Conservation (phyloP, 352 stramenopile species). For the Pythium vanterpoolii region DNA sequence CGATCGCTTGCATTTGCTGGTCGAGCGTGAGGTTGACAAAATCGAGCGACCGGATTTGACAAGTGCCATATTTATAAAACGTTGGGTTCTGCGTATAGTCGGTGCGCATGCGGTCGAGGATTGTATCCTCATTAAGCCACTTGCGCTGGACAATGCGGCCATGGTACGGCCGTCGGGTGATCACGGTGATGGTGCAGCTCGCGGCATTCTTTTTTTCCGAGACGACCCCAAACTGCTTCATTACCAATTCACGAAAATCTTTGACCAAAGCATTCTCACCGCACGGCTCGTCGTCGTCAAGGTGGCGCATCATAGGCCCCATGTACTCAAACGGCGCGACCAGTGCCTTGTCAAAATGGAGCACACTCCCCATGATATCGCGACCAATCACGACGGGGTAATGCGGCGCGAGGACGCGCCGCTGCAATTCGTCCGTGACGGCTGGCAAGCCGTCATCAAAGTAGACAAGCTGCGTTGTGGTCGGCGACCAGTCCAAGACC, state of each 20-base stretch:
- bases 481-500: conserved; percentile 9
- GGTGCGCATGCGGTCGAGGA: conserved; percentile 17
- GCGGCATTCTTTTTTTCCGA: neutral
- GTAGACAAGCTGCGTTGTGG: conserved; percentile 23
- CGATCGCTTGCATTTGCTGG: conserved; percentile 58
- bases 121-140: conserved; percentile 34
- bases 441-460: conserved; percentile 28
- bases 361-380: conserved; percentile 24
- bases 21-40: conserved; percentile 53
- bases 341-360: conserved; percentile 42
- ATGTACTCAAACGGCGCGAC: conserved; percentile 51
- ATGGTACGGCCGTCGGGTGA: conserved; percentile 25
- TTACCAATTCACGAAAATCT: conserved; percentile 34
- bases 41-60: conserved; percentile 56
- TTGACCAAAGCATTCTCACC: conserved; percentile 42
- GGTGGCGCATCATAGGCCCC: conserved; percentile 67
- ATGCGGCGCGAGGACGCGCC: conserved; percentile 20
- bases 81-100: conserved; percentile 15
- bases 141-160: conserved; percentile 24
- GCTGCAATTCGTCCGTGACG: conserved; percentile 23
- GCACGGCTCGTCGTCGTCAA: conserved; percentile 64
- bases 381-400: conserved; percentile 17
- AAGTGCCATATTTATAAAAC: conserved; percentile 4
- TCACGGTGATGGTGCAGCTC: conserved; percentile 25
- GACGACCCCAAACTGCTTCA: neutral